phyloP scores from a whole-genome alignment of 1,139 yeast species.

The Eremothecium cymbalariae region DNA sequence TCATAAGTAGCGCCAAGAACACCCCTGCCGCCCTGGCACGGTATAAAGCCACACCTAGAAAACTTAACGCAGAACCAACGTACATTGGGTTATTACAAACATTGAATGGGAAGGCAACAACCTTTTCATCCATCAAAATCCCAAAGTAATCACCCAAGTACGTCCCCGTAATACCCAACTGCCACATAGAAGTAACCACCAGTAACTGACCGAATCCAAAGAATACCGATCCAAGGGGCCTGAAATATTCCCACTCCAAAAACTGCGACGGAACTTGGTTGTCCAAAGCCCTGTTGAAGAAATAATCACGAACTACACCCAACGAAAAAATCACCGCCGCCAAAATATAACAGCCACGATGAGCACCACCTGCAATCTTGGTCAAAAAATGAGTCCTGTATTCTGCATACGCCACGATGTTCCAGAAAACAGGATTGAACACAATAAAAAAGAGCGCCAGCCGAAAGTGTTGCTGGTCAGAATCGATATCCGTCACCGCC shows the following conservation, averaged over 20 bases:
- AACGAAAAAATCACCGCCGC: slow-evolving; percentile 76
- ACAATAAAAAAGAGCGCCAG: slow-evolving; percentile 53
- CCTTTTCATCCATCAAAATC: slow-evolving; percentile 81
- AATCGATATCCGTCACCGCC: slow-evolving; percentile 10
- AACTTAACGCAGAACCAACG: slow-evolving; percentile 81
- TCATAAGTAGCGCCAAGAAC: slow-evolving; percentile 61
- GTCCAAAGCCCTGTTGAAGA: slow-evolving; percentile 62
- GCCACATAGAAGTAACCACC: slow-evolving; percentile 81
- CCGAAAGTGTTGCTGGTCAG: slow-evolving; percentile 16
- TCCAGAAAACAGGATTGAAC: slow-evolving; percentile 95
- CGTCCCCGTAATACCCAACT: slow-evolving; percentile 93
- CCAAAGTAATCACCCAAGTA: slow-evolving; percentile 97
- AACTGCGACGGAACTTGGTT: slow-evolving; percentile 43
- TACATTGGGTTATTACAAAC: slow-evolving; percentile 93
- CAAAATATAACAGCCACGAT: slow-evolving; percentile 71
- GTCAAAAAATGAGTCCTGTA: slow-evolving; percentile 69
- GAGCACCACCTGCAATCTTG: slow-evolving; percentile 59
- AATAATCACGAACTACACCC: slow-evolving; percentile 73
- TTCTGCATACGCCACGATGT: slow-evolving; percentile 79
- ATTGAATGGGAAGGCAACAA: slow-evolving; percentile 91
- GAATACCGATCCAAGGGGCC: slow-evolving; percentile 38
- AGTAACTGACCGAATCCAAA: slow-evolving; percentile 70
- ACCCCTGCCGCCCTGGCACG: slow-evolving; percentile 88
- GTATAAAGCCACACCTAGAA: slow-evolving; percentile 84
- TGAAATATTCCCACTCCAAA: slow-evolving; percentile 36